Evolutionary conservation across 1,284 basidiomycete species (phyloP).

Genomic region (Mycosarcoma maydis): DNA sequence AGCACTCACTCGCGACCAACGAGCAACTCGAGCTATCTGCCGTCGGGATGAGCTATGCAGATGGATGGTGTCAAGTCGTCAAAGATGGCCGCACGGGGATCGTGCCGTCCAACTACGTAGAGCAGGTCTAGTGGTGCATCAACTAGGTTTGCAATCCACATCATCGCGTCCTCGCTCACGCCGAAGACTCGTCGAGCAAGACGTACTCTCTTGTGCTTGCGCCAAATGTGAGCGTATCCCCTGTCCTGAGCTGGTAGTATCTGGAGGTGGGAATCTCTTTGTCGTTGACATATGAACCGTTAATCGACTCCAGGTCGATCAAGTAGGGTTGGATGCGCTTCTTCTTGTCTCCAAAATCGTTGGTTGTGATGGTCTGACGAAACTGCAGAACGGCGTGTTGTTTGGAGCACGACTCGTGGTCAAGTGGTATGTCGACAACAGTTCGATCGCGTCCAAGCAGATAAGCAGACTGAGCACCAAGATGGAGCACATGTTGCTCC

Average conservation of each 20-base stretch:
- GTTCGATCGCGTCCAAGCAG: slow-evolving; percentile 85
- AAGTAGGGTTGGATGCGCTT: slow-evolving; percentile 69
- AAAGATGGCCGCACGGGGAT: slow-evolving; percentile 37
- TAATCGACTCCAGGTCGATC: slow-evolving; percentile 96
- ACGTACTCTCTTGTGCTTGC: slow-evolving; percentile 62
- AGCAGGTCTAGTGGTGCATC: not conserved
- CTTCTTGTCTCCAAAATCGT: slow-evolving; percentile 85
- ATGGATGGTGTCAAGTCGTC: slow-evolving; percentile 49
- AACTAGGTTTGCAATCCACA: no score
- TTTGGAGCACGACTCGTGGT: slow-evolving; percentile 97
- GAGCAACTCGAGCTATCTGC: slow-evolving; percentile 40
- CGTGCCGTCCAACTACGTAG: slow-evolving; percentile 50
- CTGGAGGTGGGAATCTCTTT: slow-evolving; percentile 83
- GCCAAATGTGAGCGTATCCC: slow-evolving; percentile 71
- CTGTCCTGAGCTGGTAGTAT: slow-evolving; percentile 87
- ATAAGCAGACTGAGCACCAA: slow-evolving; percentile 84
- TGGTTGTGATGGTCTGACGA: slow-evolving; percentile 83
- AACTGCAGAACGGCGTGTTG: slow-evolving; percentile 98
- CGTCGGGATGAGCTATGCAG: slow-evolving; percentile 41
- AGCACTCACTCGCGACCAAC: slow-evolving; percentile 31
- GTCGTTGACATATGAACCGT: slow-evolving; percentile 90
- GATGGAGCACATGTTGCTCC: slow-evolving; percentile 72
- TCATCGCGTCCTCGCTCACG: not conserved
- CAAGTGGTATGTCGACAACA: slow-evolving; percentile 79
- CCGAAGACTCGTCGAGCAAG: slow-evolving; percentile 52